These are phyloP conservation scores for Pyrenophora seminiperda DNA, from an alignment of 2,329 filamentous ascomycete species.

Conservation along the genomic window DNA sequence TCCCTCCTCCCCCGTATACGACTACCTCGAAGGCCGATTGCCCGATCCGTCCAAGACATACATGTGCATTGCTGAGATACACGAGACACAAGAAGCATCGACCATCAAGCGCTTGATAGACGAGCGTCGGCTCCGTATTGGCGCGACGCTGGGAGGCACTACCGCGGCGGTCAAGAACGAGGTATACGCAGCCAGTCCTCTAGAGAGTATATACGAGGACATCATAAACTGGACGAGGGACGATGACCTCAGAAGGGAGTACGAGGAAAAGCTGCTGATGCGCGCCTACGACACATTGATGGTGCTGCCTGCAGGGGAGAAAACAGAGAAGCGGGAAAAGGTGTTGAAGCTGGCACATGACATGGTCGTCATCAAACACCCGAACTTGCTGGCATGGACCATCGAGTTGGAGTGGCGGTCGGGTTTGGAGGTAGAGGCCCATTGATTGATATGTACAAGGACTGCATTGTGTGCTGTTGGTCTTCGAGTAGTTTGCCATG, in stretches of 20 bases:
- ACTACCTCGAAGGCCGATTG: constrained; percentile 80
- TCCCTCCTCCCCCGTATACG: constrained; percentile 80
- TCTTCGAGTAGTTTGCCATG: constrained; percentile 1
- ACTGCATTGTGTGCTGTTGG: constrained; percentile 11
- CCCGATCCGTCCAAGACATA: constrained; percentile 81
- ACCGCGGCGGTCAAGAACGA: constrained; percentile 87
- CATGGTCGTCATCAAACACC: constrained; percentile 96
- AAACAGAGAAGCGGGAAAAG: constrained; percentile 71
- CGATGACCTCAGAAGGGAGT: constrained; percentile 79
- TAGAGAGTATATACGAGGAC: constrained; percentile 81
- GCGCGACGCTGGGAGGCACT: constrained; percentile 81
- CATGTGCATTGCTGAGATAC: constrained; percentile 78
- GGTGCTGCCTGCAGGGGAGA: constrained; percentile 69
- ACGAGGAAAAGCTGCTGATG: constrained; percentile 87
- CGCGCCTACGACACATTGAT: constrained; percentile 79
- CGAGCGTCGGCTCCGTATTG: constrained; percentile 84
- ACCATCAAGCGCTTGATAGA: constrained; percentile 88
- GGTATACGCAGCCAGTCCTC: constrained; percentile 72
- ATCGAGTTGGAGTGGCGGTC: constrained; percentile 86
- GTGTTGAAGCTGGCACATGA: constrained; percentile 80
- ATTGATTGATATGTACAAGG: not conserved
- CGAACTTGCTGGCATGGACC: constrained; percentile 87
- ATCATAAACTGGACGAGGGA: constrained; percentile 90
- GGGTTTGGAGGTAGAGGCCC: constrained; percentile 37
- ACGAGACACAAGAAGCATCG: constrained; percentile 85